phyloP scores from a whole-genome alignment of 306 rosid genomes.

The Vigna nakashimae region DNA sequence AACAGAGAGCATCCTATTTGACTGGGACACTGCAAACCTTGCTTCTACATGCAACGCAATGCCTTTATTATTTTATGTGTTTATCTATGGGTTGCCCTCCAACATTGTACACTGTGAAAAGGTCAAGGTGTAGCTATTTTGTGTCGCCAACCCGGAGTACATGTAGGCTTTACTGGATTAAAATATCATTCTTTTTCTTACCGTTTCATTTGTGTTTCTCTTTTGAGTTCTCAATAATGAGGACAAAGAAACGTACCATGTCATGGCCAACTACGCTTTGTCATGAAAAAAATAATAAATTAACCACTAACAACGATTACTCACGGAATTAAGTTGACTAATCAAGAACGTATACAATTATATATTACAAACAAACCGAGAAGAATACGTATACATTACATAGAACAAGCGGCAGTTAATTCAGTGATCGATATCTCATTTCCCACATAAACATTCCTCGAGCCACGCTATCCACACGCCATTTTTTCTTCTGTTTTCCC shows the following conservation, averaged over 20 bases:
- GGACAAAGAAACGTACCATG: constrained; percentile 33
- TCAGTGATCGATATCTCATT: constrained; percentile 29
- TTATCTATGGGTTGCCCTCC: constrained; percentile 18
- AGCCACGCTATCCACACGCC: constrained; percentile 52
- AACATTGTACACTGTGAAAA: constrained; percentile 28
- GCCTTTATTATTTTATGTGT: constrained; percentile 5
- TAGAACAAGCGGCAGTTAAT: constrained; percentile 15
- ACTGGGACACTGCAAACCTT: constrained; percentile 2
- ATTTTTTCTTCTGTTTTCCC: constrained; percentile 6
- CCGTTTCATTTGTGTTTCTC: constrained; percentile 34
- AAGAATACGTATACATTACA: constrained; percentile 5
- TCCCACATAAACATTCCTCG: constrained; percentile 53
- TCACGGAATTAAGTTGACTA: background rate
- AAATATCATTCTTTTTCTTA: constrained; percentile 19
- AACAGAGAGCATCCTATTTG: constrained; percentile 15
- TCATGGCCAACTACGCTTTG: constrained; percentile 36
- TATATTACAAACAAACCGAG: constrained; percentile 18
- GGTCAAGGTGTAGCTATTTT: constrained; percentile 42
- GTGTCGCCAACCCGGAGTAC: constrained; percentile 59
- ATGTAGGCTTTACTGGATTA: constrained; percentile 37
- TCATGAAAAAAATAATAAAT: background rate
- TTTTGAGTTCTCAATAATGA: constrained; percentile 52
- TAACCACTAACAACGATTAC: background rate
- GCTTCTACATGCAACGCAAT: constrained; percentile 8
- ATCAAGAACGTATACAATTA: constrained; percentile 10